Conservation (phyloP, 2,329 filamentous ascomycete species). For the Sporothrix sp. region DNA sequence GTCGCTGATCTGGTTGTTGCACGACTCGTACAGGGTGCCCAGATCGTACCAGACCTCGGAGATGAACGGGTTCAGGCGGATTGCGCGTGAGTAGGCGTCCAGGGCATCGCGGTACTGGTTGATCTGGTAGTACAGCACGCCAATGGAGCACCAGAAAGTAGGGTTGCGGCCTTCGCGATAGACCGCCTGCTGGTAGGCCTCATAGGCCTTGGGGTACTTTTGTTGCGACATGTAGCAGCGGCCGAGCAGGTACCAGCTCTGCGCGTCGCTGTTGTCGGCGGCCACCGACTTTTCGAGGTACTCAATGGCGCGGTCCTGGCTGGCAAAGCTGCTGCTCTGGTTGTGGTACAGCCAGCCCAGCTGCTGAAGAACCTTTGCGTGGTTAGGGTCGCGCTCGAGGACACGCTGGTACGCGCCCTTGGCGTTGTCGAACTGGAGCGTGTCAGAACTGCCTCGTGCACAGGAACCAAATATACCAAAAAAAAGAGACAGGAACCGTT, state of each 20-base stretch:
- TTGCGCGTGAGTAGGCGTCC: constrained; percentile 94
- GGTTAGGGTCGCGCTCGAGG: constrained; percentile 86
- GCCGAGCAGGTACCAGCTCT: constrained; percentile 97
- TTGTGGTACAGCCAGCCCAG: constrained; percentile 97
- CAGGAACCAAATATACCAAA: no score
- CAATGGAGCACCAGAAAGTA: constrained; percentile 99
- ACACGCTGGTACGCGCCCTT: constrained; percentile 90
- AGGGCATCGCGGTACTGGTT: constrained; percentile 98
- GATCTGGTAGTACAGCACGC: constrained; percentile 98
- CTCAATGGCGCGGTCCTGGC: constrained; percentile 92
- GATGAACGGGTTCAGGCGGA: constrained; percentile 93
- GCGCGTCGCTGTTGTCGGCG: constrained; percentile 82
- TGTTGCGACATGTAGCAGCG: constrained; percentile 99
- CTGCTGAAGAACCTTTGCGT: constrained; percentile 96
- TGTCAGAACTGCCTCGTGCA: no score
- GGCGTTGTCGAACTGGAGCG: constrained; percentile 71
- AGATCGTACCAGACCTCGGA: constrained; percentile 99
- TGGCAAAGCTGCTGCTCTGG: constrained; percentile 81
- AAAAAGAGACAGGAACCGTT: no score
- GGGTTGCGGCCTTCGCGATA: constrained; percentile 96
- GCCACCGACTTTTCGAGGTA: constrained; percentile 94
- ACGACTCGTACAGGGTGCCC: constrained; percentile 94
- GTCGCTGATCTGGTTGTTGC: constrained; percentile 97
- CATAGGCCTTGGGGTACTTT: constrained; percentile 97
- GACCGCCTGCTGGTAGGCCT: constrained; percentile 96